Evolutionary conservation across 2,329 filamentous ascomycete species (phyloP).

Genomic region (Teratosphaeria nubilosa): DNA sequence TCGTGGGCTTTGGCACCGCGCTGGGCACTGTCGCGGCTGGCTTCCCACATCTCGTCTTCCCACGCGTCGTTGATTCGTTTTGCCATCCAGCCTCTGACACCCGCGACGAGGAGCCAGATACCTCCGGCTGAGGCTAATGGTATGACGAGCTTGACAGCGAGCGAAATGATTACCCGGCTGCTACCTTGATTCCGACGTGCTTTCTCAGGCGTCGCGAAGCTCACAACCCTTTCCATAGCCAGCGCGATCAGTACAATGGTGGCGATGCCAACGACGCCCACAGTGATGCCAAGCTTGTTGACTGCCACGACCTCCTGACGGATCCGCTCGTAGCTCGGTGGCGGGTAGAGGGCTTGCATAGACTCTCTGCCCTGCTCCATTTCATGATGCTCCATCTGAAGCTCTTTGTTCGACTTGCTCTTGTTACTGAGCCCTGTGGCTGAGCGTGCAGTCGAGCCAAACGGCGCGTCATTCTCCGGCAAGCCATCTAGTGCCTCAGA

Average conservation of each 20-base stretch:
- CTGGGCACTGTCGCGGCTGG: conserved; percentile 46
- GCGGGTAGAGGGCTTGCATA: conserved; percentile 44
- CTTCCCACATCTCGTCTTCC: conserved; percentile 61
- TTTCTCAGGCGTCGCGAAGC: conserved; percentile 2
- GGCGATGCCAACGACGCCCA: conserved; percentile 25
- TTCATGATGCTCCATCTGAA: conserved; percentile 35
- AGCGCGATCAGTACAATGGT: conserved; percentile 24
- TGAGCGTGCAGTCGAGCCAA: conserved; percentile 27
- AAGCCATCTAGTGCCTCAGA: conserved; percentile 46
- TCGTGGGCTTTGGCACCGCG: conserved; percentile 36
- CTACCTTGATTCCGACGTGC: conserved; percentile 1
- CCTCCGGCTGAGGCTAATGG: conserved; percentile 6
- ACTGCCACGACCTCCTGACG: conserved; percentile 35
- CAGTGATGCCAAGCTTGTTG: conserved; percentile 35
- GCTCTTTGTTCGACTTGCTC: conserved; percentile 34
- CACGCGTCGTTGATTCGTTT: conserved; percentile 54
- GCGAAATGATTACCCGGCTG: conserved; percentile 1
- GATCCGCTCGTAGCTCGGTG: conserved; percentile 39
- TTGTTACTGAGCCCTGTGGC: conserved; percentile 37
- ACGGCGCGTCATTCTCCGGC: conserved; percentile 35
- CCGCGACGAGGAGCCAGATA: conserved; percentile 14
- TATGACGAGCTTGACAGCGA: conserved; percentile 13
- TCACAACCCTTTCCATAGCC: conserved; percentile 9
- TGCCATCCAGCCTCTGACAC: conserved; percentile 45
- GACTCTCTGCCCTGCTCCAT: conserved; percentile 33